Conservation (phyloP, 331 rosid species). For the Pyracantha coccinea region DNA sequence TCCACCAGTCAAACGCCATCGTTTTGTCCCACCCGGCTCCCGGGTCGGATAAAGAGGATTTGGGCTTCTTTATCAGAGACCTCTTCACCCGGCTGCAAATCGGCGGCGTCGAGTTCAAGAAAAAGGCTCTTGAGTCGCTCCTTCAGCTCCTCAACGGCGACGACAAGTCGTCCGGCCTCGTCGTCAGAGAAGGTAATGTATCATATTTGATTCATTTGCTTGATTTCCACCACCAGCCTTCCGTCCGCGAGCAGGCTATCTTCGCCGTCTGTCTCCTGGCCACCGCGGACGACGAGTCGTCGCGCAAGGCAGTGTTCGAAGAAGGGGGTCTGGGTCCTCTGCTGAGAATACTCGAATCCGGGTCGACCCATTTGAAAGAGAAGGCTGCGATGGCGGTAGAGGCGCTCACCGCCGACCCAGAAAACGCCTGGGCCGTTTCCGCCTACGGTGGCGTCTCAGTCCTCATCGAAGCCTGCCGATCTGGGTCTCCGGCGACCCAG, state of each 20-base stretch:
- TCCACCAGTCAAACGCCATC: conserved; percentile 49
- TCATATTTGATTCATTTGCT: conserved; percentile 35
- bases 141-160: conserved; percentile 29
- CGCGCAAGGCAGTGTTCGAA: conserved; percentile 36
- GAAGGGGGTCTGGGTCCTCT: conserved; percentile 48
- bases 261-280: conserved; percentile 32
- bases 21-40: conserved; percentile 44
- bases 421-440: conserved; percentile 48
- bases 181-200: conserved; percentile 34
- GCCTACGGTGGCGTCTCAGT: conserved; percentile 45
- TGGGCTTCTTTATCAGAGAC: conserved; percentile 34
- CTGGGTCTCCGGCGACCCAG: conserved; percentile 34
- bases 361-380: conserved; percentile 26
- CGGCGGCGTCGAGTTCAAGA: conserved; percentile 50
- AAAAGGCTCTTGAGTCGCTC: conserved; percentile 43
- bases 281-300: conserved; percentile 34
- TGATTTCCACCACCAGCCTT: conserved; percentile 32
- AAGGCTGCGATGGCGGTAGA: conserved; percentile 42
- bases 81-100: conserved; percentile 48
- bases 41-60: conserved; percentile 27
- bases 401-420: conserved; percentile 36
- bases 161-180: conserved; percentile 21
- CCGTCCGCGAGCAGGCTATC: conserved; percentile 33
- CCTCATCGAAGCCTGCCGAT: conserved; percentile 41
- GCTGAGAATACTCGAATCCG: conserved; percentile 38